These are phyloP conservation scores for Solanum ossicruentum DNA, from an alignment of 257 asterid species.

Conservation along the genomic window DNA sequence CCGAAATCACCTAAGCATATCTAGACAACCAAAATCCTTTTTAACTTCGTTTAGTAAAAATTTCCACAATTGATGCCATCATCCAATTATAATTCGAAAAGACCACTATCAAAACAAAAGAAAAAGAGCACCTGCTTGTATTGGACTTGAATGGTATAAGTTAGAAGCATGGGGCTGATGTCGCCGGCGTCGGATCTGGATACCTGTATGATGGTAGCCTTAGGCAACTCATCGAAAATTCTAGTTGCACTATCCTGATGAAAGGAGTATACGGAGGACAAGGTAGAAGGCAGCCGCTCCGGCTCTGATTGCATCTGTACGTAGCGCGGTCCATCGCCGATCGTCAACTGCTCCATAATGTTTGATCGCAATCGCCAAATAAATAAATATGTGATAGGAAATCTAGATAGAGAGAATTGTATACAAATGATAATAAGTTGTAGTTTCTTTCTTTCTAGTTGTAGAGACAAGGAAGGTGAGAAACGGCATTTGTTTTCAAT, in stretches of 20 bases:
- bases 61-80: not conserved
- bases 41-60: not conserved
- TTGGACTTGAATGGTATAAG: slow-evolving; percentile 70
- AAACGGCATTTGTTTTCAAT: not conserved
- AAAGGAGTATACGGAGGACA: slow-evolving; percentile 40
- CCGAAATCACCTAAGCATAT: not conserved
- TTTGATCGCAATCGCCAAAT: not conserved
- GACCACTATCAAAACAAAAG: not conserved
- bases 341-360: slow-evolving; percentile 48
- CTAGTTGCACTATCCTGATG: slow-evolving; percentile 30
- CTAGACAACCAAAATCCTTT: not conserved
- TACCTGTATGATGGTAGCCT: slow-evolving; percentile 54
- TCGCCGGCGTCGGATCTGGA: slow-evolving; percentile 88
- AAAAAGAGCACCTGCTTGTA: slow-evolving; percentile 46
- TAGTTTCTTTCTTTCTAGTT: too few relatives aligned
- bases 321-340: slow-evolving; percentile 22
- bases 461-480: not conserved
- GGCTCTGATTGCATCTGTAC: slow-evolving; percentile 44
- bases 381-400: not conserved
- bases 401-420: not conserved
- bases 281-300: slow-evolving; percentile 12
- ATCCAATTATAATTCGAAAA: not conserved
- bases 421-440: too few relatives aligned
- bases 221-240: slow-evolving; percentile 71
- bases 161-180: slow-evolving; percentile 73